Conservation (phyloP, 176 grass and related monocot genomes). For the Triticum urartu region DNA sequence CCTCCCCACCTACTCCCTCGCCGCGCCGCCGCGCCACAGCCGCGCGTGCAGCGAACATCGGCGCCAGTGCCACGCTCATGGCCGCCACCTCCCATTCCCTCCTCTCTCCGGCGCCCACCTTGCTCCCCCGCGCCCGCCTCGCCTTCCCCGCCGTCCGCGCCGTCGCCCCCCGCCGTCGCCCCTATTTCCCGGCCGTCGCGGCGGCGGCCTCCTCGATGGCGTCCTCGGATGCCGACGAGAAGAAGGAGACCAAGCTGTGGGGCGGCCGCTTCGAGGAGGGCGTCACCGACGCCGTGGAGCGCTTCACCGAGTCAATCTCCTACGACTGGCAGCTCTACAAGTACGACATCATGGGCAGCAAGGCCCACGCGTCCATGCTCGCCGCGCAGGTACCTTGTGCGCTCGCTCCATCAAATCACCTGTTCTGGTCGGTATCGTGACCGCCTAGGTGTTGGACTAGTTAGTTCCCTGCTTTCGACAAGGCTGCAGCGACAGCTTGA, state of each 20-base stretch:
- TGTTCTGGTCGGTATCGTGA: not conserved
- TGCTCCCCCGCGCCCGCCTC: not conserved
- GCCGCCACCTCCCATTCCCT: conserved; percentile 44
- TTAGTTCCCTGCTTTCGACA: not conserved
- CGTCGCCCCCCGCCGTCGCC: not conserved
- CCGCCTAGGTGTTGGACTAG: not conserved
- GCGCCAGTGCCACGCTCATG: conserved; percentile 21
- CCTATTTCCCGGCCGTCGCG: conserved; percentile 12
- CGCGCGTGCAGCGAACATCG: not conserved
- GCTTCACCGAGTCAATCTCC: conserved; percentile 89
- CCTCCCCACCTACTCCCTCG: not conserved
- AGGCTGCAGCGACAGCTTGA: not conserved
- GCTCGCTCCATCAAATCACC: not conserved
- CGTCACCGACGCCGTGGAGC: conserved; percentile 70
- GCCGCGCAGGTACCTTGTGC: conserved; percentile 51
- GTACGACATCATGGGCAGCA: conserved; percentile 94
- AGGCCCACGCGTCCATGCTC: conserved; percentile 93
- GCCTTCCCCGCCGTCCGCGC: not conserved
- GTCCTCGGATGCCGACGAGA: conserved; percentile 41
- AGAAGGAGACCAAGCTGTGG: conserved; percentile 68
- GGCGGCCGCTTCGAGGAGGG: conserved; percentile 79
- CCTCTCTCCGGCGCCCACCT: conserved; percentile 21
- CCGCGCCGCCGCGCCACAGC: conserved; percentile 13
- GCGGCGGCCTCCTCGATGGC: conserved; percentile 32
- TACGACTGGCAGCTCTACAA: conserved; percentile 94